Evolutionary conservation across 768 basidiomycete species (phyloP).

Genomic region (Multifurca ochricompacta): DNA sequence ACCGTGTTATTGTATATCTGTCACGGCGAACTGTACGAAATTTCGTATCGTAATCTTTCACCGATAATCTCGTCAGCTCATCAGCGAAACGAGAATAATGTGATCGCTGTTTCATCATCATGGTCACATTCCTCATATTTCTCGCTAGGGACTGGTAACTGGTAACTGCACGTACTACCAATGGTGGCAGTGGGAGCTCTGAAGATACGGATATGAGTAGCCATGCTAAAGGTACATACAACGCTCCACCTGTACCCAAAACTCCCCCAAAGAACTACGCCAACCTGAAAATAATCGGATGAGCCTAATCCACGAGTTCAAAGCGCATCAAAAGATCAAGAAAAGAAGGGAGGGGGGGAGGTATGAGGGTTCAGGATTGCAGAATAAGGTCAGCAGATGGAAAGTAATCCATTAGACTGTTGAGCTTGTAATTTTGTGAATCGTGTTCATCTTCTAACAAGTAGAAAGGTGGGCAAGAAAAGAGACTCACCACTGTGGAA

Average conservation of each 20-base stretch:
- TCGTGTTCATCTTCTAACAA: conserved; percentile 29
- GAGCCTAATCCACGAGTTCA: neutral
- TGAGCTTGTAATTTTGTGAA: conserved; percentile 40
- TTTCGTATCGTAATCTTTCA: neutral
- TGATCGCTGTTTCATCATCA: too few species aligned
- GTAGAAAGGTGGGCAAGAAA: neutral
- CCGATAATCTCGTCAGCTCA: neutral
- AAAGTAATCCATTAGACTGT: conserved; percentile 37
- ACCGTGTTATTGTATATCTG: conserved; percentile 7
- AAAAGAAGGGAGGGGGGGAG: neutral
- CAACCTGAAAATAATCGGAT: neutral
- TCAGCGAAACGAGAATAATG: too few species aligned
- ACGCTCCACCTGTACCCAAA: too few species aligned
- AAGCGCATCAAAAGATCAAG: neutral
- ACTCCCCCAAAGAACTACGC: neutral
- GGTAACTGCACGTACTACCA: too few species aligned
- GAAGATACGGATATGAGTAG: too few species aligned
- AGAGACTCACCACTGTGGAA: conserved; percentile 3
- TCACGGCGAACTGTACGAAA: neutral
- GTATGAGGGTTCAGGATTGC: conserved; percentile 48
- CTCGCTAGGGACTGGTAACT: too few species aligned
- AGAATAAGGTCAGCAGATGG: conserved; percentile 37
- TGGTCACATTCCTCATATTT: too few species aligned
- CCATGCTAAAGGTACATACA: too few species aligned
- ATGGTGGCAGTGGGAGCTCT: too few species aligned